These are phyloP conservation scores for Ophiostoma populinum DNA, from an alignment of 2,329 filamentous ascomycete species.

Conservation along the genomic window DNA sequence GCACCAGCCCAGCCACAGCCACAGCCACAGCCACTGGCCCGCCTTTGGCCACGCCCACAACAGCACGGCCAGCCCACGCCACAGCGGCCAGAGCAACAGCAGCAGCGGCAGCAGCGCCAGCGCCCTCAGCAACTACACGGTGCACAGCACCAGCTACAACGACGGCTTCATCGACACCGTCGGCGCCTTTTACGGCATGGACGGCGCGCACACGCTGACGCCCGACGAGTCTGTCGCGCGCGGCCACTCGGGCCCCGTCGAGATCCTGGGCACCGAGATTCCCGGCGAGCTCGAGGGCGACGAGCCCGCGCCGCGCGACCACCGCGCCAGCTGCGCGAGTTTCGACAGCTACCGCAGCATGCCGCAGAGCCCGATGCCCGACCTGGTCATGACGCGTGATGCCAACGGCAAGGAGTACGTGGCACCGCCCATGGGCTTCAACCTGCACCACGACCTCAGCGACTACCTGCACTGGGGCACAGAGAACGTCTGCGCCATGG, in stretches of 20 bases:
- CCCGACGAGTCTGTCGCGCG: not conserved
- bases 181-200: slow-evolving; percentile 1
- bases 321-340: slow-evolving; percentile 9
- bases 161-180: not conserved
- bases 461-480: slow-evolving; percentile 42
- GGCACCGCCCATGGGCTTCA: slow-evolving; percentile 41
- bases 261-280: not conserved
- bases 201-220: not conserved
- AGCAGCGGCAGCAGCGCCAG: slow-evolving; percentile 4
- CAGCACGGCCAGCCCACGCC: not conserved
- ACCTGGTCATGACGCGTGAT: slow-evolving; percentile 24
- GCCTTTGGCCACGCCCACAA: not conserved
- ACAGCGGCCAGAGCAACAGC: slow-evolving; percentile 5
- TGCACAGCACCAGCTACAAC: not conserved
- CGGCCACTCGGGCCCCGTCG: not conserved
- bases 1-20: not conserved
- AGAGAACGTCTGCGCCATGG: slow-evolving; percentile 25
- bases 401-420: slow-evolving; percentile 22
- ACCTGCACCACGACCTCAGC: slow-evolving; percentile 39
- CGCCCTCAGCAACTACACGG: too few relatives aligned
- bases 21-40: not conserved
- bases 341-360: slow-evolving; percentile 24
- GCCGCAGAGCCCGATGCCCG: slow-evolving; percentile 33
- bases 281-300: not conserved
- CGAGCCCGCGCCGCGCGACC: not conserved